phyloP scores from a whole-genome alignment of 2,329 filamentous ascomycete genomes.

The Curvularia sp. region DNA sequence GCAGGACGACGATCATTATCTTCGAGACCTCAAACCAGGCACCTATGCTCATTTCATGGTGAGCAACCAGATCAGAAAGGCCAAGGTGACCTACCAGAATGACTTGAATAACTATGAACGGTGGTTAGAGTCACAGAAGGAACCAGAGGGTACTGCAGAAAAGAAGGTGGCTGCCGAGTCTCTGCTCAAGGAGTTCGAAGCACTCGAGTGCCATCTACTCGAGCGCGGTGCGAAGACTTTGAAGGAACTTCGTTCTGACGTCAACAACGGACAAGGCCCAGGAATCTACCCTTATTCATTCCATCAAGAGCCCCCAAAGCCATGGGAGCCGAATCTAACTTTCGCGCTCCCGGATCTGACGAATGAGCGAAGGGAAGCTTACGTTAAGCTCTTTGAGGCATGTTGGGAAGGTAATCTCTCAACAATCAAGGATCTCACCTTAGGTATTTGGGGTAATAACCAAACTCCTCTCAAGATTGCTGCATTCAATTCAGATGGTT shows the following conservation, averaged over 20 bases:
- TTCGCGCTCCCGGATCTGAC: constrained; percentile 60
- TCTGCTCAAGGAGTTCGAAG: constrained; percentile 60
- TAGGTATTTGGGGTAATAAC: constrained; percentile 64
- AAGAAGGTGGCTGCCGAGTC: constrained; percentile 64
- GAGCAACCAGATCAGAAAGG: constrained; percentile 53
- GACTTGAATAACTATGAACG: constrained; percentile 42
- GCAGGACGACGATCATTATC: constrained; percentile 58
- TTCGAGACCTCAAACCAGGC: constrained; percentile 58
- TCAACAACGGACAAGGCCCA: too few species aligned
- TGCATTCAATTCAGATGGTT: constrained; percentile 58
- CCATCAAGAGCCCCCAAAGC: constrained; percentile 24
- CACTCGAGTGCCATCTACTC: constrained; percentile 63
- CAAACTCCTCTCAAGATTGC: constrained; percentile 67
- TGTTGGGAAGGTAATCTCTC: constrained; percentile 73
- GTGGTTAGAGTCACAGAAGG: constrained; percentile 22
- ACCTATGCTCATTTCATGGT: constrained; percentile 67
- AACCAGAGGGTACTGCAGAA: constrained; percentile 50
- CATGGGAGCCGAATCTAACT: too few species aligned
- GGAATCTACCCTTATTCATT: too few species aligned
- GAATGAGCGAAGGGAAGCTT: constrained; percentile 63
- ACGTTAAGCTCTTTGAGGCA: constrained; percentile 74
- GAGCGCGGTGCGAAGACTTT: constrained; percentile 71
- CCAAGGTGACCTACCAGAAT: constrained; percentile 48
- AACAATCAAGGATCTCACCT: constrained; percentile 69
- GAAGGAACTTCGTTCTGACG: constrained; percentile 56